Evolutionary conservation across 2,329 filamentous ascomycete genomes (phyloP).

Genomic region (Cercospora sp.): DNA sequence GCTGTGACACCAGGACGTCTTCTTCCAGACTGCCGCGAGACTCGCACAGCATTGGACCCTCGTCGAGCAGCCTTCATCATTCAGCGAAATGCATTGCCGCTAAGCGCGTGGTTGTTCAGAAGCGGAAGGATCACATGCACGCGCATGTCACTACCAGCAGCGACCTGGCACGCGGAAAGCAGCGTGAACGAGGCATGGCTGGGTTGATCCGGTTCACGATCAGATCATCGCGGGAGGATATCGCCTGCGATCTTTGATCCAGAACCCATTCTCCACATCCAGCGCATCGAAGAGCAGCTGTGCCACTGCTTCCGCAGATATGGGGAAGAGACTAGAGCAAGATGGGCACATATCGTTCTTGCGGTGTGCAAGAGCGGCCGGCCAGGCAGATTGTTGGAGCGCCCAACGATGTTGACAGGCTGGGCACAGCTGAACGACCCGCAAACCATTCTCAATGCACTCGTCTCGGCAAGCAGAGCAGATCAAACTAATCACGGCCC

Average conservation of each 20-base stretch:
- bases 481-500: constrained; percentile 22
- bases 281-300: constrained; percentile 13
- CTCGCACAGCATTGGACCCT: constrained; percentile 9
- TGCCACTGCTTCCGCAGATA: constrained; percentile 20
- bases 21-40: constrained; percentile 13
- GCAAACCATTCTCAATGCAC: constrained; percentile 15
- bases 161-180: constrained; percentile 14
- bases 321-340: constrained; percentile 18
- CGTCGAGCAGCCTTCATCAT: background rate
- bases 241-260: background rate
- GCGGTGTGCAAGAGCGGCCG: constrained; percentile 25
- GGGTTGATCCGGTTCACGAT: background rate
- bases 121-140: constrained; percentile 13
- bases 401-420: constrained; percentile 18
- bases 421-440: constrained; percentile 17
- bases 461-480: constrained; percentile 16
- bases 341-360: constrained; percentile 16
- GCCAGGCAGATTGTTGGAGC: constrained; percentile 10
- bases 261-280: background rate
- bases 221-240: background rate
- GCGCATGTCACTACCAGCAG: constrained; percentile 11
- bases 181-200: constrained; percentile 8
- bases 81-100: background rate
- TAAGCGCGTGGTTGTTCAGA: constrained; percentile 13
- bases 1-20: constrained; percentile 6